A percentile compares a stretch with the other conserved stretches of the same genome.
Conservation (phyloP, 2,329 filamentous ascomycete species). For the Neofusicoccum kwambonambiense region DNA sequence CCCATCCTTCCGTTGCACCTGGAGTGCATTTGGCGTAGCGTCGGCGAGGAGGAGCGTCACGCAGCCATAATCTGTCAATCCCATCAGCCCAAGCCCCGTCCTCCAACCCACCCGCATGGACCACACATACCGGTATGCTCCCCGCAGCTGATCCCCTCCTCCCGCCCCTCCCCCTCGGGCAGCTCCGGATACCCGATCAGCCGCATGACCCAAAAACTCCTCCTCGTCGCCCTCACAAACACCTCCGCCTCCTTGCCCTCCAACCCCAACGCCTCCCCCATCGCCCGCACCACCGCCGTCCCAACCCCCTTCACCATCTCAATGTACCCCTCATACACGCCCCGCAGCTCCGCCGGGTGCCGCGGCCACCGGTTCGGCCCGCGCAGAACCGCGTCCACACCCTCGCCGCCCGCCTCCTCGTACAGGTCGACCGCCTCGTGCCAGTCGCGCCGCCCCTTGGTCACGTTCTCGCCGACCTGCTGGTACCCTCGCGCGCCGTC, state of each 20-base stretch:
- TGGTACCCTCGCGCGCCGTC: slow-evolving; percentile 41
- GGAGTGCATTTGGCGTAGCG: slow-evolving; percentile 38
- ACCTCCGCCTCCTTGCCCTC: slow-evolving; percentile 27
- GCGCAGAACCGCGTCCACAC: slow-evolving; percentile 32
- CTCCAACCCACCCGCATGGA: too few relatives aligned
- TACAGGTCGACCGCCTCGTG: slow-evolving; percentile 44
- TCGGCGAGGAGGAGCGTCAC: slow-evolving; percentile 49
- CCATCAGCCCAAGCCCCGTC: not conserved
- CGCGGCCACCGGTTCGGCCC: slow-evolving; percentile 46
- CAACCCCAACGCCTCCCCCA: slow-evolving; percentile 38
- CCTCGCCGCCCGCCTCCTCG: slow-evolving; percentile 28
- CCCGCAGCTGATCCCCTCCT: slow-evolving; percentile 40
- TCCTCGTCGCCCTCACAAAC: slow-evolving; percentile 32
- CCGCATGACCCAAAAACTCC: slow-evolving; percentile 42
- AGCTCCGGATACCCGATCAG: slow-evolving; percentile 42
- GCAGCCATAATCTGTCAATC: slow-evolving; percentile 45
- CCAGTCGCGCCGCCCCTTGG: slow-evolving; percentile 33
- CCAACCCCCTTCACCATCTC: slow-evolving; percentile 30
- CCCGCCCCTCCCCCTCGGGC: not conserved
- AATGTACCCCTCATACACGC: slow-evolving; percentile 35
- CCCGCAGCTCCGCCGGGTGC: slow-evolving; percentile 28
- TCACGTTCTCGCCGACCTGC: slow-evolving; percentile 38
- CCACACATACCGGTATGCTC: slow-evolving; percentile 27
- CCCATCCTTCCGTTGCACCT: not conserved
- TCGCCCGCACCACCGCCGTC: slow-evolving; percentile 35